Conservation (phyloP, 192 early-diverging fungal genomes). For the Linnemannia schmuckeri region DNA sequence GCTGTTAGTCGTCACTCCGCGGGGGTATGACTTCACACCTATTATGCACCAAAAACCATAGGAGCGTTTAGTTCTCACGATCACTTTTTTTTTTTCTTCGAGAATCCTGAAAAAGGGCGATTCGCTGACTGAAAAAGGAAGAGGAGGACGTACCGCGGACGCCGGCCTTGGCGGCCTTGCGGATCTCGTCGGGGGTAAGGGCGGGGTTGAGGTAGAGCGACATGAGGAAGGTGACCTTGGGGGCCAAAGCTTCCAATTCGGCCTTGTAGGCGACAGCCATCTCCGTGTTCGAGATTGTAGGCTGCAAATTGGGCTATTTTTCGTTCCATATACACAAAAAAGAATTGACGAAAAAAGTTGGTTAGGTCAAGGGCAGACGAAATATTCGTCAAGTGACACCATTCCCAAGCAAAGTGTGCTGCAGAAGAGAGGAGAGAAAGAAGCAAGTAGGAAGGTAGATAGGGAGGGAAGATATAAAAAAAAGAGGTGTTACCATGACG, state of each 20-base stretch:
- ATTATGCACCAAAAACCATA: background rate
- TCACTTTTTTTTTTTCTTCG: background rate
- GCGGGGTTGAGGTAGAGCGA: constrained; percentile 92
- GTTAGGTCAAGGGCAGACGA: background rate
- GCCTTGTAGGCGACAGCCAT: constrained; percentile 89
- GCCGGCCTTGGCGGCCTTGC: constrained; percentile 85
- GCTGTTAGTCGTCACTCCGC: constrained; percentile 98
- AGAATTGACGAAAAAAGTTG: background rate
- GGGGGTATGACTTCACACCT: constrained; percentile 94
- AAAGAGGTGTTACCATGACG: constrained; percentile 81
- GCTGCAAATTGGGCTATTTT: constrained; percentile 90
- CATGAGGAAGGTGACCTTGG: constrained; percentile 91
- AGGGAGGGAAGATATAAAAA: background rate
- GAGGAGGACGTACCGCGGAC: constrained; percentile 69
- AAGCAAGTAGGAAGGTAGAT: background rate
- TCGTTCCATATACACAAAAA: background rate
- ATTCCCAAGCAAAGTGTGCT: background rate
- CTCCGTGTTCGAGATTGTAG: constrained; percentile 89
- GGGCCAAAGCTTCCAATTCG: constrained; percentile 84
- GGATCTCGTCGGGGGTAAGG: constrained; percentile 91
- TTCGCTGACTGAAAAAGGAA: constrained; percentile 8
- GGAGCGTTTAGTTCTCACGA: background rate
- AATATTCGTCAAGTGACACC: background rate
- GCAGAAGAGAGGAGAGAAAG: too few relatives aligned
- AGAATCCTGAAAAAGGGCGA: background rate